Conservation (phyloP, 2,329 filamentous ascomycete genomes). For the Cytospora piceicola region DNA sequence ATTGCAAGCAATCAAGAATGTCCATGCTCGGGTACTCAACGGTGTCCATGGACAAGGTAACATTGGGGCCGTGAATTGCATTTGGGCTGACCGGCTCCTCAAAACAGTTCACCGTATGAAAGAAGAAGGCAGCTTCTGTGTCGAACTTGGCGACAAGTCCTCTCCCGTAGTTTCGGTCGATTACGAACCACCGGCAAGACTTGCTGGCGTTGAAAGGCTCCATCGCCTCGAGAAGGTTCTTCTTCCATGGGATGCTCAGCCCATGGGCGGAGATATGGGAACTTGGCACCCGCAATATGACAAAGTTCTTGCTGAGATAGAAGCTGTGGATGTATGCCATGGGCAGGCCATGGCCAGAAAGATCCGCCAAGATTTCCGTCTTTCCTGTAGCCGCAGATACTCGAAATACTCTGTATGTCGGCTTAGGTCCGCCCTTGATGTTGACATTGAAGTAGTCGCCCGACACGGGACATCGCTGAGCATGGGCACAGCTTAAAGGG, state of each 20-base stretch:
- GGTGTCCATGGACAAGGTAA: slow-evolving; percentile 52
- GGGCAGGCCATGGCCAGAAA: slow-evolving; percentile 52
- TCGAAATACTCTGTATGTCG: slow-evolving; percentile 72
- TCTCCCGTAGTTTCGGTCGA: slow-evolving; percentile 65
- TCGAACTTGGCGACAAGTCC: slow-evolving; percentile 73
- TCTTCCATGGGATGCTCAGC: slow-evolving; percentile 62
- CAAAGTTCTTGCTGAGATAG: slow-evolving; percentile 71
- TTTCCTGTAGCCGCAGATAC: slow-evolving; percentile 64
- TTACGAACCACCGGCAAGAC: slow-evolving; percentile 70
- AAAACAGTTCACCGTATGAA: slow-evolving; percentile 79
- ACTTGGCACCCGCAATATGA: slow-evolving; percentile 74
- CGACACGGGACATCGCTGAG: slow-evolving; percentile 69
- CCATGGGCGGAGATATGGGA: slow-evolving; percentile 63
- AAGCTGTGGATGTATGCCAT: slow-evolving; percentile 84
- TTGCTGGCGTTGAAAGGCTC: slow-evolving; percentile 61
- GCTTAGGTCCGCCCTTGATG: slow-evolving; percentile 60
- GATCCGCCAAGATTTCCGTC: slow-evolving; percentile 72
- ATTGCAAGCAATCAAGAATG: slow-evolving; percentile 69
- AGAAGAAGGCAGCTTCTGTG: slow-evolving; percentile 73
- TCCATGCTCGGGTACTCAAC: slow-evolving; percentile 66
- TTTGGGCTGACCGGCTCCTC: slow-evolving; percentile 58
- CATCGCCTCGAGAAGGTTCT: slow-evolving; percentile 72
- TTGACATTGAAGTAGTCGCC: slow-evolving; percentile 86
- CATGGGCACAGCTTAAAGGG: slow-evolving; percentile 70
- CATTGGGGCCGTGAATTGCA: neutral